phyloP scores from a whole-genome alignment of 1,284 basidiomycete species.

The Termitomyces sp. region DNA sequence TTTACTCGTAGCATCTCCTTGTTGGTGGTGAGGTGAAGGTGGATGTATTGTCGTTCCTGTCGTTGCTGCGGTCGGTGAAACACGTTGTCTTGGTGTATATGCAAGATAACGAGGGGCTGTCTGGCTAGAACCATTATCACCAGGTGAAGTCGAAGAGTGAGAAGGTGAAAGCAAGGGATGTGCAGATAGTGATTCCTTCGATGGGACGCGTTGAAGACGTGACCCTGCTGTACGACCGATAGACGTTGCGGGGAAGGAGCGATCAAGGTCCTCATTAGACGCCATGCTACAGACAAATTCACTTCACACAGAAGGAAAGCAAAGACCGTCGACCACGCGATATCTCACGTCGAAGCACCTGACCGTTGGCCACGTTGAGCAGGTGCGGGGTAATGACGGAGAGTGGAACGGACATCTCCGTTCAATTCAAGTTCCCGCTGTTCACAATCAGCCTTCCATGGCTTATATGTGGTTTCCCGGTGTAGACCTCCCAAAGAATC shows the following conservation, averaged over 20 bases:
- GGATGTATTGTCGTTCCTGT: conserved; percentile 40
- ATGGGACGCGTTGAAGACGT: conserved; percentile 39
- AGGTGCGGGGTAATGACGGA: background rate
- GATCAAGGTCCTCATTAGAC: conserved; percentile 17
- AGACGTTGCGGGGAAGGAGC: conserved; percentile 43
- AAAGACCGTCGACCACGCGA: background rate
- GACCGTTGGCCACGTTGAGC: background rate
- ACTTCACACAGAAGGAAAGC: background rate
- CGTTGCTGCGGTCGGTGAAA: conserved; percentile 45
- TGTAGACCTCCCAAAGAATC: background rate
- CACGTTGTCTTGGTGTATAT: conserved; percentile 42
- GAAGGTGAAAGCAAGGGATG: conserved; percentile 59
- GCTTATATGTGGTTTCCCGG: conserved; percentile 9
- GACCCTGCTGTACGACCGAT: conserved; percentile 45
- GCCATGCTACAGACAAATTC: conserved; percentile 9
- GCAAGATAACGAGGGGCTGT: conserved; percentile 31
- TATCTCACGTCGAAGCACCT: background rate
- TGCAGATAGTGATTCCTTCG: conserved; percentile 52
- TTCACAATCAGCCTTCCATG: conserved; percentile 5
- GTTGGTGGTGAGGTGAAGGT: conserved; percentile 35
- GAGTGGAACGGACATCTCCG: conserved; percentile 1
- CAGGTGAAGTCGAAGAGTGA: conserved; percentile 21
- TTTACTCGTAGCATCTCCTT: conserved; percentile 58
- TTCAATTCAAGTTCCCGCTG: background rate
- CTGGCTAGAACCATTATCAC: conserved; percentile 13